Conservation (phyloP, 228 moss, liverwort and hornwort genomes). For the Sphagnum fallax region DNA sequence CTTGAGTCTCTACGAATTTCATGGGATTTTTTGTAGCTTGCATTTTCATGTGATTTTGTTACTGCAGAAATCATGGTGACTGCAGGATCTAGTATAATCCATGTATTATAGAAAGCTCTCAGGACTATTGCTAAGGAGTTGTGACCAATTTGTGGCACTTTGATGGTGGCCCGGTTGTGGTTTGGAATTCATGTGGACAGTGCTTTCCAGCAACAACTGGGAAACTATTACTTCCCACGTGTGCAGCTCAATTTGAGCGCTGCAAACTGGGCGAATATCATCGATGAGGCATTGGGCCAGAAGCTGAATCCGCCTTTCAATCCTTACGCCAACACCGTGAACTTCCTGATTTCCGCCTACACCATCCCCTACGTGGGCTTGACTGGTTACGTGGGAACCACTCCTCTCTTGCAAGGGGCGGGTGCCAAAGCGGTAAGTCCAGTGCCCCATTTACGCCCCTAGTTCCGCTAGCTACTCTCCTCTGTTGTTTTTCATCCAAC, state of each 20-base stretch:
- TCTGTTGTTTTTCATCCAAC: too few relatives aligned
- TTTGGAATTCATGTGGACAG: slow-evolving; percentile 5
- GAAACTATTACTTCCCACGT: slow-evolving; percentile 5
- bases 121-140: too few relatives aligned
- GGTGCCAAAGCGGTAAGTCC: slow-evolving; percentile 25
- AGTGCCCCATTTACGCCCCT: not conserved
- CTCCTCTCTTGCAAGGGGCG: slow-evolving; percentile 24
- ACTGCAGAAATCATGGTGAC: too few relatives aligned
- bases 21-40: too few relatives aligned
- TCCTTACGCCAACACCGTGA: slow-evolving; percentile 37
- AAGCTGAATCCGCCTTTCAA: slow-evolving; percentile 44
- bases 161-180: too few relatives aligned
- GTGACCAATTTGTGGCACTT: too few relatives aligned
- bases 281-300: slow-evolving; percentile 40
- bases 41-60: too few relatives aligned
- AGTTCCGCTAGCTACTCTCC: too few relatives aligned
- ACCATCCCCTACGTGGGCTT: slow-evolving; percentile 47
- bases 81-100: too few relatives aligned
- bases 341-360: slow-evolving; percentile 46
- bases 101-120: too few relatives aligned
- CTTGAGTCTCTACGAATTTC: not conserved
- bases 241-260: slow-evolving; percentile 40
- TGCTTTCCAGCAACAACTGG: slow-evolving; percentile 20
- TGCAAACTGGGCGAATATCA: slow-evolving; percentile 29
- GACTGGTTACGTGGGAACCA: slow-evolving; percentile 30